Evolutionary conservation across 164 flowering plant species (phyloP).

Genomic region (Nymphaea colorata): DNA sequence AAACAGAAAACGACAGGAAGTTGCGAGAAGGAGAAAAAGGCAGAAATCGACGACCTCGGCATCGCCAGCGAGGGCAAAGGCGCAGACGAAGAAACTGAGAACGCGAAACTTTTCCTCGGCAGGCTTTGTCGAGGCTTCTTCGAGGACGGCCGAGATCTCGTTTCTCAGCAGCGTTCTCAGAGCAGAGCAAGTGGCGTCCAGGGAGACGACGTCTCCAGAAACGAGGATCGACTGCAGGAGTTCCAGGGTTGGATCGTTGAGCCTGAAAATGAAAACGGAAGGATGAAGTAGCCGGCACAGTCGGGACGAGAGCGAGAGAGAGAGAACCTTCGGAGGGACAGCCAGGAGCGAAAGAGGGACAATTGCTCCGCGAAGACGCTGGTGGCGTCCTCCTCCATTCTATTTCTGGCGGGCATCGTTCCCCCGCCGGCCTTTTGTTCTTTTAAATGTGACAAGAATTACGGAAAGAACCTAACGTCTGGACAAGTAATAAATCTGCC

Average conservation of each 20-base stretch:
- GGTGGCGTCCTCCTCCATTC: no score
- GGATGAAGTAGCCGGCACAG: no score
- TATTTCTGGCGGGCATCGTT: no score
- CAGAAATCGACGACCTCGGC: slow-evolving; percentile 28
- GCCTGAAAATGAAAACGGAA: slow-evolving; percentile 25
- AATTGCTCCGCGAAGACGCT: not conserved
- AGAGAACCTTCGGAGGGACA: not conserved
- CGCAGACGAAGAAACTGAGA: slow-evolving; percentile 61
- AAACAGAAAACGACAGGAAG: no score
- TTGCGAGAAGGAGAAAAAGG: not conserved
- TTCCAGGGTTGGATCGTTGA: slow-evolving; percentile 42
- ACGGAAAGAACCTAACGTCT: no score
- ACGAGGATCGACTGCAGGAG: slow-evolving; percentile 43
- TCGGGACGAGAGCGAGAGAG: no score
- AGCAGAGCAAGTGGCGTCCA: slow-evolving; percentile 19
- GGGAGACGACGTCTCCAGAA: slow-evolving; percentile 41
- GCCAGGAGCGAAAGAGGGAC: not conserved
- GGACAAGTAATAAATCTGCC: no score
- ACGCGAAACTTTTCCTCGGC: slow-evolving; percentile 43
- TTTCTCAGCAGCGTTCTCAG: slow-evolving; percentile 36
- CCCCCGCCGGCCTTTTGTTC: no score
- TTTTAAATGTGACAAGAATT: no score
- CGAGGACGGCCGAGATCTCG: slow-evolving; percentile 30
- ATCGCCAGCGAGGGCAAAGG: slow-evolving; percentile 68
- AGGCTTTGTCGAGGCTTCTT: slow-evolving; percentile 30